Evolutionary conservation across 345 rosid species (phyloP).

Genomic region (Firmiana major): DNA sequence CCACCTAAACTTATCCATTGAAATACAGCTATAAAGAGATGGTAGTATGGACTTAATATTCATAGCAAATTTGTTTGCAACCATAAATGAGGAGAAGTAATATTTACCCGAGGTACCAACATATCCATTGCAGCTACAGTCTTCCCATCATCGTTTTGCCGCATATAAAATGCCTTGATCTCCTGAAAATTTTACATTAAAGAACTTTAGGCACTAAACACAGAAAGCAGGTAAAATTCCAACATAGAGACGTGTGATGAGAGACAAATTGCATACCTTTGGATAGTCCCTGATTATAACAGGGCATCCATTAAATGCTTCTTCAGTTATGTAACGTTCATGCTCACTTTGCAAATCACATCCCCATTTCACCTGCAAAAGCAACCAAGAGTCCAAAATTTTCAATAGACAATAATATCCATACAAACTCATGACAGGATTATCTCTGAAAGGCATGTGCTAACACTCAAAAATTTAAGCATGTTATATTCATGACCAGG

Average conservation of each 20-base stretch:
- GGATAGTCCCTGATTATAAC: conserved; percentile 95
- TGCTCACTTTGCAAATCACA: conserved; percentile 97
- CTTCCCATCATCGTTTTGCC: conserved; percentile 92
- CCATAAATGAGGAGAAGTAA: not conserved
- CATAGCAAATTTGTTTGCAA: not conserved
- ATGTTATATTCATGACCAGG: not conserved
- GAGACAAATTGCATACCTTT: conserved; percentile 40
- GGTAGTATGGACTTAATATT: not conserved
- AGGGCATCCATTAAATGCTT: conserved; percentile 80
- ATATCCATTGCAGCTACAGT: conserved; percentile 99
- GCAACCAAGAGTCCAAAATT: not conserved
- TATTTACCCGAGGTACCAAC: conserved; percentile 89
- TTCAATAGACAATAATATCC: not conserved
- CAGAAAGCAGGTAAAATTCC: not conserved
- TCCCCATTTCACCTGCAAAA: conserved; percentile 86
- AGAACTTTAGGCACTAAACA: conserved; percentile 3
- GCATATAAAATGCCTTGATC: conserved; percentile 97
- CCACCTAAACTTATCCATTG: not conserved
- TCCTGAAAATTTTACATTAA: conserved; percentile 44
- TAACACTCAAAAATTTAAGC: not conserved
- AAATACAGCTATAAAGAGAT: not conserved
- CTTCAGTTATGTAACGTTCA: conserved; percentile 94
- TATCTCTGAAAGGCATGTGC: not conserved
- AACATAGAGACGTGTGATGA: not conserved
- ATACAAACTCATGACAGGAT: not conserved